Evolutionary conservation across 2,329 filamentous ascomycete species (phyloP).

Genomic region (Arthrocladium fulminans): DNA sequence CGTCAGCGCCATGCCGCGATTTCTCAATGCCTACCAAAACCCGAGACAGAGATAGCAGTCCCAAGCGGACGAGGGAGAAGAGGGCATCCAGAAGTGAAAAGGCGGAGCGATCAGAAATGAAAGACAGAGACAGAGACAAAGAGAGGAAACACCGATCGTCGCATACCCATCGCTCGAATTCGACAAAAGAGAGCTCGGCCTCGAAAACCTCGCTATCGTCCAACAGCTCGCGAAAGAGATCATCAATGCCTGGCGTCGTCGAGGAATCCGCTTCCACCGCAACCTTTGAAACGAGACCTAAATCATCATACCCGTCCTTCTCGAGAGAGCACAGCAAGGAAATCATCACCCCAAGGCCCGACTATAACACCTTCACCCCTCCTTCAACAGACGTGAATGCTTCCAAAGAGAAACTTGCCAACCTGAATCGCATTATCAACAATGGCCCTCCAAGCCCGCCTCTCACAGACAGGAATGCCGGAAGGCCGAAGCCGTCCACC

Average conservation of each 20-base stretch:
- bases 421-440: constrained; percentile 19
- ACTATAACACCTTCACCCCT: constrained; percentile 50
- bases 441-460: constrained; percentile 41
- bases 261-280: constrained; percentile 12
- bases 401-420: constrained; percentile 33
- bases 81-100: constrained; percentile 16
- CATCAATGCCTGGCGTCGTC: constrained; percentile 24
- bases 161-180: constrained; percentile 15
- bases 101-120: not conserved
- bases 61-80: constrained; percentile 19
- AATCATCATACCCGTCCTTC: constrained; percentile 68
- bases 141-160: constrained; percentile 13
- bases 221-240: constrained; percentile 22
- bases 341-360: constrained; percentile 52
- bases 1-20: constrained; percentile 19
- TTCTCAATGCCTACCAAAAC: constrained; percentile 21
- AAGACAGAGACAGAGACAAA: constrained; percentile 12
- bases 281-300: constrained; percentile 34
- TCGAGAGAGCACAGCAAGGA: constrained; percentile 92
- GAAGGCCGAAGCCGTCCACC: constrained; percentile 25
- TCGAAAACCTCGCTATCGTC: constrained; percentile 23
- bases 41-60: constrained; percentile 21
- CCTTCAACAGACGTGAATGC: constrained; percentile 62
- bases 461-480: constrained; percentile 36
- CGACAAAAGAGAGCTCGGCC: constrained; percentile 18